A percentile compares a stretch with the other conserved stretches of the same genome.
These are phyloP conservation scores for Myriosclerotinia duriaeana DNA, from an alignment of 2,329 filamentous ascomycete genomes.

Conservation along the genomic window DNA sequence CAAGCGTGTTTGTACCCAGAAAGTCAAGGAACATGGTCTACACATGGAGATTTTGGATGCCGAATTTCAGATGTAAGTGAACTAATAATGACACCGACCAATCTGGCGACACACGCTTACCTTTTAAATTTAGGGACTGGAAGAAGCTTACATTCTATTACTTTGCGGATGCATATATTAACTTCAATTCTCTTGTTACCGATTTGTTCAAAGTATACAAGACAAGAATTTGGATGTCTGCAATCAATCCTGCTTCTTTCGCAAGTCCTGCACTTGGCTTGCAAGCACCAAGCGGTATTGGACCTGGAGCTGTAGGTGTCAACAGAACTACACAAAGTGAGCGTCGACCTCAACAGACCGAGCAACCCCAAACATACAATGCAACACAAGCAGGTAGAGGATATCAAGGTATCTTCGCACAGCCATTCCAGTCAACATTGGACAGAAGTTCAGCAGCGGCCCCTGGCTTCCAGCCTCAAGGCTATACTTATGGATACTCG, in stretches of 20 bases:
- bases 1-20: slow-evolving; percentile 93
- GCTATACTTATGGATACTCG: slow-evolving; percentile 46
- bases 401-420: slow-evolving; percentile 46
- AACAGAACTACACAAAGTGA: slow-evolving; percentile 44
- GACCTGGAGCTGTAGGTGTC: slow-evolving; percentile 63
- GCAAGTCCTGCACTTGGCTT: slow-evolving; percentile 73
- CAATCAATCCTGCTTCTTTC: slow-evolving; percentile 96
- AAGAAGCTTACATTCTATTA: slow-evolving; percentile 99
- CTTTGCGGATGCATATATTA: slow-evolving; percentile 96
- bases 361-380: slow-evolving; percentile 36
- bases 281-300: slow-evolving; percentile 66
- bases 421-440: slow-evolving; percentile 47
- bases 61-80: slow-evolving; percentile 91
- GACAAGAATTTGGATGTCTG: slow-evolving; percentile 99
- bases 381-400: slow-evolving; percentile 31
- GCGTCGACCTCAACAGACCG: slow-evolving; percentile 45
- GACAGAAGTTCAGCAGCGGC: slow-evolving; percentile 43
- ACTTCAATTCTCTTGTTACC: slow-evolving; percentile 96
- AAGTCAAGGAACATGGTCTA: slow-evolving; percentile 88
- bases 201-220: slow-evolving; percentile 99
- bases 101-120: slow-evolving; percentile 12
- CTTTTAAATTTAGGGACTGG: slow-evolving; percentile 69
- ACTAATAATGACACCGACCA: neutral
- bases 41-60: slow-evolving; percentile 99
- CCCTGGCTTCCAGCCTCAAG: slow-evolving; percentile 44